Percentiles rank a stretch among this genome's conserved stretches.
phyloP scores from a whole-genome alignment of 495 filamentous ascomycete genomes.

The Melanomma pulvis-pyrius region DNA sequence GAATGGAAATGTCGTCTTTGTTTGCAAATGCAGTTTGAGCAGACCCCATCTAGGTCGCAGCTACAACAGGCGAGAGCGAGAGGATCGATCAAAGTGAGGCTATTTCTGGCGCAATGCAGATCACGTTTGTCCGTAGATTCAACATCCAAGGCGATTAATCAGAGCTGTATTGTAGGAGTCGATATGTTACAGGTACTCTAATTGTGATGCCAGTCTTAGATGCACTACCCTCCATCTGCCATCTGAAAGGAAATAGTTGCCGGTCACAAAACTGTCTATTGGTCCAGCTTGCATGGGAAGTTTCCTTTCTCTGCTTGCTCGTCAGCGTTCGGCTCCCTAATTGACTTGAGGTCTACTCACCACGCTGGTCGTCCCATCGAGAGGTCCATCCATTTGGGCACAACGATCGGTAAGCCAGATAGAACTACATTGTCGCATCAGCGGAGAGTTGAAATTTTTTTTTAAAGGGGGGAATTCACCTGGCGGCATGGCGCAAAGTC shows the following conservation, averaged over 20 bases:
- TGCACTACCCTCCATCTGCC: slow-evolving; percentile 14
- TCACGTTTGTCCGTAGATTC: background rate
- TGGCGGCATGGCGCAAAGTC: slow-evolving; percentile 98
- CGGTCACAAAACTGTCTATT: slow-evolving; percentile 15
- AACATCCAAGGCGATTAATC: background rate
- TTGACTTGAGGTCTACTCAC: slow-evolving; percentile 55
- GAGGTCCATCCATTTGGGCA: slow-evolving; percentile 94
- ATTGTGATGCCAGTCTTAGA: background rate
- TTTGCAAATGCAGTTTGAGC: too few species aligned
- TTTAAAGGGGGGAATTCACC: slow-evolving; percentile 53
- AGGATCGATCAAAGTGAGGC: background rate
- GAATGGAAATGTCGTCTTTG: too few species aligned
- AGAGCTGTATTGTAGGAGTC: slow-evolving; percentile 16
- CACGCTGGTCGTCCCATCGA: slow-evolving; percentile 96
- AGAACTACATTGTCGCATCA: slow-evolving; percentile 66
- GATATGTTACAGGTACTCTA: slow-evolving; percentile 29
- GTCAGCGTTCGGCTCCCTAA: background rate
- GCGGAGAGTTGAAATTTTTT: background rate
- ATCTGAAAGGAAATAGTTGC: background rate
- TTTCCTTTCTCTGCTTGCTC: slow-evolving; percentile 21
- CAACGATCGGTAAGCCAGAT: slow-evolving; percentile 90
- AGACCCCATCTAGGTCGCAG: too few species aligned
- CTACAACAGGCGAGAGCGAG: too few species aligned
- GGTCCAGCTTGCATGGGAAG: slow-evolving; percentile 33
- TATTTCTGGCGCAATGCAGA: background rate